Evolutionary conservation across 371 early-diverging fungal species (phyloP).

Genomic region (Mortierella polycephala): DNA sequence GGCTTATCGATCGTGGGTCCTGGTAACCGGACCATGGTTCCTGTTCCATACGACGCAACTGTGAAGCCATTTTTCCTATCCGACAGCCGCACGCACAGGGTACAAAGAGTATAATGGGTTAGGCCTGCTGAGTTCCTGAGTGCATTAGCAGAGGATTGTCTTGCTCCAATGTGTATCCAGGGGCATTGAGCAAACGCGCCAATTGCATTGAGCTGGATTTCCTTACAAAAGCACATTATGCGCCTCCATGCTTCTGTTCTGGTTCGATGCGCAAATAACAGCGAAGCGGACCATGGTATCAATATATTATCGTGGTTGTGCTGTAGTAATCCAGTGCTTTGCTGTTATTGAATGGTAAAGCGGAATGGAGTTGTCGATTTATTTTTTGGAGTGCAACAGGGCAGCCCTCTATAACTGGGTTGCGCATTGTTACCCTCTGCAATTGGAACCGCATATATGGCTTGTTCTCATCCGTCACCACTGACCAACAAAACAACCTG

Average conservation of each 20-base stretch:
- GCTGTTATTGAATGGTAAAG: no score
- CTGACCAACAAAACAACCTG: no score
- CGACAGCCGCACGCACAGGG: background rate
- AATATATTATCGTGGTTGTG: no score
- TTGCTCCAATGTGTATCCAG: background rate
- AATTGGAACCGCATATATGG: no score
- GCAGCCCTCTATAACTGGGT: no score
- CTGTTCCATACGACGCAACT: conserved; percentile 91
- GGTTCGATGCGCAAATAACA: conserved; percentile 97
- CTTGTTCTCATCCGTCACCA: no score
- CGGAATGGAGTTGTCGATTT: no score
- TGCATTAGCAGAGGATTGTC: background rate
- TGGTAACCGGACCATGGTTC: conserved; percentile 91
- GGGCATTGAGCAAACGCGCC: no score
- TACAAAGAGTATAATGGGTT: background rate
- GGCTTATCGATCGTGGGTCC: conserved; percentile 90
- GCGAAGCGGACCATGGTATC: conserved; percentile 82
- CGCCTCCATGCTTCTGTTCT: conserved; percentile 98
- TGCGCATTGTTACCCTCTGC: no score
- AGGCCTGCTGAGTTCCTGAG: background rate
- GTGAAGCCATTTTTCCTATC: conserved; percentile 79
- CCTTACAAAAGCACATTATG: conserved; percentile 86
- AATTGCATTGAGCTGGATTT: no score
- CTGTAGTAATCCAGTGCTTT: no score
- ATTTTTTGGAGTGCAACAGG: no score